phyloP scores from a whole-genome alignment of 2,329 filamentous ascomycete genomes.

The Epichloe sylvatica region DNA sequence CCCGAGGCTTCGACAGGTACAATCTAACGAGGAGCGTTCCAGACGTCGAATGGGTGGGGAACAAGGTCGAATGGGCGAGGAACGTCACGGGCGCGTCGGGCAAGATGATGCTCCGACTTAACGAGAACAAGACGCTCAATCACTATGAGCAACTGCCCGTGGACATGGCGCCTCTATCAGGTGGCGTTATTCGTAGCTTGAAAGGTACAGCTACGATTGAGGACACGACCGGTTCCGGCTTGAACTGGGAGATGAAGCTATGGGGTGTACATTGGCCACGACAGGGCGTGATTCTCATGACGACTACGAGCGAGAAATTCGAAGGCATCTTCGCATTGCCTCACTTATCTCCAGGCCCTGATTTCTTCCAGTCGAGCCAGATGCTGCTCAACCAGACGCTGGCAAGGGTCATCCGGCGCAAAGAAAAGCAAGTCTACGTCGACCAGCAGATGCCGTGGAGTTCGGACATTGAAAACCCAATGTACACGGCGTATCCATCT shows the following conservation, averaged over 20 bases:
- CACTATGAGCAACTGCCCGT: conserved; percentile 28
- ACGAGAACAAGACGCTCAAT: conserved; percentile 41
- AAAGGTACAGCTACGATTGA: conserved; percentile 57
- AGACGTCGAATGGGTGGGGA: conserved; percentile 48
- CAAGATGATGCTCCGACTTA: conserved; percentile 49
- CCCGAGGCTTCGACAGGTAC: conserved; percentile 33
- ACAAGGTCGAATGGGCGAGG: conserved; percentile 50
- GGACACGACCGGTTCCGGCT: conserved; percentile 51
- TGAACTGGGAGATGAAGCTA: conserved; percentile 65
- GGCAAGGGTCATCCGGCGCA: conserved; percentile 49
- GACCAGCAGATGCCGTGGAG: conserved; percentile 63
- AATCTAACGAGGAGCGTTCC: conserved; percentile 55
- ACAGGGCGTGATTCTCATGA: conserved; percentile 67
- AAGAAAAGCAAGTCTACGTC: conserved; percentile 39
- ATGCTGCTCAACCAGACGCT: conserved; percentile 61
- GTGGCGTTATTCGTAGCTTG: conserved; percentile 51
- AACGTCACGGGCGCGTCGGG: conserved; percentile 68
- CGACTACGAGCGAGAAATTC: conserved; percentile 87
- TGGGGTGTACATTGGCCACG: conserved; percentile 77
- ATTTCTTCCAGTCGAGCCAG: conserved; percentile 45
- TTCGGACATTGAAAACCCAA: conserved; percentile 48
- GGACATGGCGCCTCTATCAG: conserved; percentile 24
- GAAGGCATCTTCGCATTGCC: conserved; percentile 82
- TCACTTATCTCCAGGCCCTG: conserved; percentile 53
- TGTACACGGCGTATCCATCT: conserved; percentile 41